phyloP scores from a whole-genome alignment of 169 alveolate species.

The Cryptosporidium sp. region DNA sequence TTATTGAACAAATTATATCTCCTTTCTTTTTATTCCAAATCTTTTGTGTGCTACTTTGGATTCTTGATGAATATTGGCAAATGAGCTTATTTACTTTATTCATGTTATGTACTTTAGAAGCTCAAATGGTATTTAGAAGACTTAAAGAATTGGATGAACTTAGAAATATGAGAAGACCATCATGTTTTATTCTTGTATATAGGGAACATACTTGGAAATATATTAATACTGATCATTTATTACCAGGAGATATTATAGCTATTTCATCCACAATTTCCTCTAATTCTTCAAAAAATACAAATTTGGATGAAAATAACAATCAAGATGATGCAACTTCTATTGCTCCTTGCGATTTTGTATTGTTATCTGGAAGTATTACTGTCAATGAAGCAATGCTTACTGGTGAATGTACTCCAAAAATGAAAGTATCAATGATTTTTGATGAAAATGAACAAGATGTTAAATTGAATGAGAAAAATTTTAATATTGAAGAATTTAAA shows the following conservation, averaged over 20 bases:
- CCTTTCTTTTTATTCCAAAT: constrained; percentile 97
- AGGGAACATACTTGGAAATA: constrained; percentile 90
- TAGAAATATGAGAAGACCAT: constrained; percentile 90
- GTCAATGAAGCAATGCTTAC: constrained; percentile 92
- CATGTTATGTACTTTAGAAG: constrained; percentile 88
- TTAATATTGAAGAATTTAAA: constrained; percentile 72
- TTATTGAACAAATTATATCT: constrained; percentile 93
- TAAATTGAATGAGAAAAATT: neutral
- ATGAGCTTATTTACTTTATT: constrained; percentile 90
- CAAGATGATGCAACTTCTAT: constrained; percentile 76
- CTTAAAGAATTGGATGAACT: constrained; percentile 82
- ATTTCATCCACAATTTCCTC: constrained; percentile 21
- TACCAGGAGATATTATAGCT: constrained; percentile 94
- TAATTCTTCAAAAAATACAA: neutral
- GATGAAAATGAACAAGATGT: constrained; percentile 71
- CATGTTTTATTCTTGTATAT: constrained; percentile 86
- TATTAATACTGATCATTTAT: constrained; percentile 87
- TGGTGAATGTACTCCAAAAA: constrained; percentile 91
- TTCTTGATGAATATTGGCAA: constrained; percentile 96
- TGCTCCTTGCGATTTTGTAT: constrained; percentile 82
- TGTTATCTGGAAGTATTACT: constrained; percentile 84
- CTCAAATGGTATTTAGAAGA: constrained; percentile 85
- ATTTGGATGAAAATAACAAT: constrained; percentile 57
- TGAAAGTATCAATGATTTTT: constrained; percentile 85
- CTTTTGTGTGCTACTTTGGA: constrained; percentile 94